Evolutionary conservation across 1,284 basidiomycete genomes (phyloP), one percentile per base, ranked within the genome.

Genomic region (Microbotryum violaceum): DNA sequence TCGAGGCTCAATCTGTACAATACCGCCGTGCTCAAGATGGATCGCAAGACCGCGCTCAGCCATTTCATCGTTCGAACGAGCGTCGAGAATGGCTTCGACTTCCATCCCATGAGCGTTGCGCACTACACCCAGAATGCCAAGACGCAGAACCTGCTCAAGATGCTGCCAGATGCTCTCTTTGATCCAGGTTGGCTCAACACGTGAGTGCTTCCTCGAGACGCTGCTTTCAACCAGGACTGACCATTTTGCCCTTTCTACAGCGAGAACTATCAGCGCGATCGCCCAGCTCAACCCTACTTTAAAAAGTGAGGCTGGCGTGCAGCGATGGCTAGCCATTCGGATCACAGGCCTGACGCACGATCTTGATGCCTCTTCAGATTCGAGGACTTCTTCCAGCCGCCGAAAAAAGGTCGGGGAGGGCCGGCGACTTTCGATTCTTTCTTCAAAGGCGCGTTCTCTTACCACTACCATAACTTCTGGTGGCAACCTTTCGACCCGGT

Each of bases 401-500:
- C 87, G 52, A 75, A 78, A 45, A 78, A 80, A 58, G 80, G 82
- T 45, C 83, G 83, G 63, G 86, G 85, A 18, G 85, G 83, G 68
- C 84, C 84, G 18, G 75, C 87, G 21, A 89, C 88, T 7, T 87
- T 89, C 69, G 84, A 88, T 68, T 87, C 86, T 18, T 91, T 91
- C 77, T 91, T 88, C 79, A 82, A 62, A 48, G 89, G 88, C 16
- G 86, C 86, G 27, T 91, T 83, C 72, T 88, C 86, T 8, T 91
- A 90, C 73, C 88, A 91, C 74, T 90, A 85, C 76, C 88, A 91
- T 72, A 90, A 91, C 72, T 88, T 83, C 58, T 71, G 89, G 89
- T 93, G 91, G 91, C 84, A 87, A 64, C 88, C 90, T 3, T 92
- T 94, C 70, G 91, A 96, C 74, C 81, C 87, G 1, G 77, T 82